phyloP scores from a whole-genome alignment of 257 asterid genomes.

The Lithospermum erythrorhizon region DNA sequence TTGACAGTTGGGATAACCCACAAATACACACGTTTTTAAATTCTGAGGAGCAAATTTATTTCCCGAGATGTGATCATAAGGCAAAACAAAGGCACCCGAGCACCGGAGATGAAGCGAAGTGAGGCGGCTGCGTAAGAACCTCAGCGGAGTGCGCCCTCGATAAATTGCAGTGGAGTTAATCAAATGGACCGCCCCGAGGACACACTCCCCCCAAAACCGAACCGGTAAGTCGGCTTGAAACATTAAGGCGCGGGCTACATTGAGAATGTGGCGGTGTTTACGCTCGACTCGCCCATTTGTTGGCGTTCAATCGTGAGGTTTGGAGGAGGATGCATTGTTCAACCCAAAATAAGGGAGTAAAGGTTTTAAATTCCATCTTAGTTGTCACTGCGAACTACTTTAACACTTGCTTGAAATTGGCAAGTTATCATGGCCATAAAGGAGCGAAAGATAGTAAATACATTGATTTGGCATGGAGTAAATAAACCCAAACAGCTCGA shows the following conservation, averaged over 20 bases:
- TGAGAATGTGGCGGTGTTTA: slow-evolving; percentile 3
- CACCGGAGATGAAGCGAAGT: not conserved
- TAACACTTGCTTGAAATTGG: not conserved
- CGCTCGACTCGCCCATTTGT: no score
- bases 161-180: no score
- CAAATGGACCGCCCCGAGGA: no score
- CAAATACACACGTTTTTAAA: slow-evolving; percentile 1
- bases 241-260: slow-evolving; percentile 10
- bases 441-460: not conserved
- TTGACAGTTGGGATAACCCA: slow-evolving; percentile 2
- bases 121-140: not conserved
- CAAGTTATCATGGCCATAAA: not conserved
- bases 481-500: not conserved
- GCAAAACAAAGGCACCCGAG: not conserved
- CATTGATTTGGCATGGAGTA: not conserved
- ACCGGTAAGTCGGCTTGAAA: not conserved
- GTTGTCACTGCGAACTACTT: not conserved
- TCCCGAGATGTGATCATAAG: not conserved
- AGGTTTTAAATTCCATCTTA: not conserved
- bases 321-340: not conserved
- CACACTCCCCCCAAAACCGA: not conserved
- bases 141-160: no score
- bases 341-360: not conserved
- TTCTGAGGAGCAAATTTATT: not conserved
- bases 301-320: not conserved